phyloP scores from a whole-genome alignment of 306 rosid species.

The barrel medic (Medicago truncatula) region MtrunA17r5.0-ANR NC_053046.1:10233501-10234000 shows the following conservation, averaged over 20 bases:
- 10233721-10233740: constrained; percentile 54
- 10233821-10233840: constrained; percentile 5
- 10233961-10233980: not conserved
- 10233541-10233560: constrained; percentile 80
- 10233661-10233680: constrained; percentile 84
- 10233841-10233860: constrained; percentile 19
- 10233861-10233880: not conserved
- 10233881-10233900: too few relatives aligned
- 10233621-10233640: constrained; percentile 30
- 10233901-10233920: too few relatives aligned
- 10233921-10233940: too few relatives aligned
- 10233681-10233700: constrained; percentile 75
- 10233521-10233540: constrained; percentile 81
- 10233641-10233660: constrained; percentile 28
- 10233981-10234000: not conserved
- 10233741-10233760: constrained; percentile 74
- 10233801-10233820: not conserved
- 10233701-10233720: constrained; percentile 81
- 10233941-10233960: too few relatives aligned
- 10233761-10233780: constrained; percentile 83
- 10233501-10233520: constrained; percentile 87
- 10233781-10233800: constrained; percentile 60
- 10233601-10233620: constrained; percentile 15
- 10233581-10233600: not conserved
- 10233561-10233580: constrained; percentile 58